Evolutionary conservation across 805 yeast genomes (phyloP), one percentile per base, ranked within the genome.

Genomic region (Schwanniomyces yamadae): DNA sequence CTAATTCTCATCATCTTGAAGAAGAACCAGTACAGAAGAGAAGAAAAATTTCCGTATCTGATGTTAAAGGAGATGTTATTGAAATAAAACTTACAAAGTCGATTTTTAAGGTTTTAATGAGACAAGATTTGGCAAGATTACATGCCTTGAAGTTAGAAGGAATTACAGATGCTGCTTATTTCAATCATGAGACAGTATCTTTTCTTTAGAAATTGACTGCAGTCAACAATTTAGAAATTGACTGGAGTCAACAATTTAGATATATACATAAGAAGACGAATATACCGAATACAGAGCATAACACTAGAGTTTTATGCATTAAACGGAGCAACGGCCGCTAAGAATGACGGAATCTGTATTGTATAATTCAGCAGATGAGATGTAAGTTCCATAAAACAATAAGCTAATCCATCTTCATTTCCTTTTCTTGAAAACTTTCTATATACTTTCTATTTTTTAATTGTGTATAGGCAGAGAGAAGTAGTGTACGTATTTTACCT

Each of bases 1-100:
- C 16, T 15, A 12, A 24, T 10, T 33, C 21, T 6, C 24, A 7
- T n/a, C 30, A 15, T 20, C 23, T 21, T n/a, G 26, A 28, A 15
- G 21, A 16, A 14, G 9, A 24, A 5, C 33, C 22, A 34, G 34
- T 20, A 16, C 19, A 23, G 8, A 50, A 44, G 28, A 48, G 44
- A 29, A 32, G 48, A 35, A 46, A 34, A 33, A 7, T 28, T 8
- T 28, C 28, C 2, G 15, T 31, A 23, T 33, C 29, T 14, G 37
- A 28, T 5, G 23, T 44, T 6, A 30, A 31, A 23, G 72, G 71
- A 4, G 71, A 66, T 27, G 52, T 68, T 3, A 61, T 75, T n/a
- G 73, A 69, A 36, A 57, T 76, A 29, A 62, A 61, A 34, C 27
- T 77, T 5, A 40, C 58, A 10, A 62, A 59, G 39, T 66, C 77